A percentile compares a stretch with the other conserved stretches of the same genome.
Evolutionary conservation across 2,329 filamentous ascomycete species (phyloP).

Genomic region (Colletotrichum liriopes): DNA sequence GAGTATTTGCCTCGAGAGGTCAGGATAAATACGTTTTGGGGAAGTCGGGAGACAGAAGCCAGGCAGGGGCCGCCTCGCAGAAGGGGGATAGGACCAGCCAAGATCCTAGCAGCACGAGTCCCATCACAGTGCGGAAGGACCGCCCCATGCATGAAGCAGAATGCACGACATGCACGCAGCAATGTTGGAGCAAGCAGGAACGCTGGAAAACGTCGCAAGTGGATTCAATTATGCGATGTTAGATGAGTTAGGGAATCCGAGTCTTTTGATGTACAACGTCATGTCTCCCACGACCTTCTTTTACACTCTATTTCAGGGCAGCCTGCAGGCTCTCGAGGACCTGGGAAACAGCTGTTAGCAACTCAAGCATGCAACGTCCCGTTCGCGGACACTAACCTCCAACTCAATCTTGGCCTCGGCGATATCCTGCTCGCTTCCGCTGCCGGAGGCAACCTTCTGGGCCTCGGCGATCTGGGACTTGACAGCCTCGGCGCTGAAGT

Average conservation of each 20-base stretch:
- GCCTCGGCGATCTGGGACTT: constrained; percentile 92
- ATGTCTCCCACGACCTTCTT: constrained; percentile 51
- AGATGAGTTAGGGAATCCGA: constrained; percentile 45
- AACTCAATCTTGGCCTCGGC: constrained; percentile 99
- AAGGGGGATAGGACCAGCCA: constrained; percentile 5
- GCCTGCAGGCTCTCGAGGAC: constrained; percentile 88
- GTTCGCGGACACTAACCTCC: constrained; percentile 75
- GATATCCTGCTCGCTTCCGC: constrained; percentile 96
- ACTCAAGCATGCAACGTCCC: not conserved
- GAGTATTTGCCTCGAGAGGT: constrained; percentile 38
- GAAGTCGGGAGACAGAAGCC: not conserved
- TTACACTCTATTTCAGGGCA: constrained; percentile 81
- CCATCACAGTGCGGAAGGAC: constrained; percentile 18
- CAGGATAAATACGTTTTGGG: constrained; percentile 25
- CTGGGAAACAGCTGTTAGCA: constrained; percentile 64
- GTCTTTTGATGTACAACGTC: constrained; percentile 60
- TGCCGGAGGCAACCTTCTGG: constrained; percentile 92
- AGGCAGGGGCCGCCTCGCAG: constrained; percentile 9
- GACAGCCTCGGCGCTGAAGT: constrained; percentile 95
- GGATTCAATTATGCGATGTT: constrained; percentile 45
- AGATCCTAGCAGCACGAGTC: not conserved
- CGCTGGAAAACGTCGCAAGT: constrained; percentile 42
- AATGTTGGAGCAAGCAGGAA: constrained; percentile 11
- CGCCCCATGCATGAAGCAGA: constrained; percentile 4
- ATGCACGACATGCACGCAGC: constrained; percentile 23